Evolutionary conservation across 768 basidiomycete genomes (phyloP), one percentile per base, ranked within the genome.

Genomic region (Mycena leptocephala): DNA sequence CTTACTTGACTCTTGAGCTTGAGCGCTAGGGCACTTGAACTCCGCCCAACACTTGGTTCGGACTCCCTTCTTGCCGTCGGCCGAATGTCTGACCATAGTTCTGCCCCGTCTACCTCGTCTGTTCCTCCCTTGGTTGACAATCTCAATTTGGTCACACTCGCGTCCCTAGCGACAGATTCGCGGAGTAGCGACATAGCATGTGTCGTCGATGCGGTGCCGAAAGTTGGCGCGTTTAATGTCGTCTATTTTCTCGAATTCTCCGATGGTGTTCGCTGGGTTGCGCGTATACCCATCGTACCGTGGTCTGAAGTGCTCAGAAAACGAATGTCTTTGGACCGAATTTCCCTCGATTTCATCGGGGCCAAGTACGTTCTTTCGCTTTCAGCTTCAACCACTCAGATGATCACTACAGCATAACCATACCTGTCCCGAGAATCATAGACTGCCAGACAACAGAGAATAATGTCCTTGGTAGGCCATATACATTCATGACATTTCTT

Each of bases 221-320:
- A 30, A 33, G 14, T 66, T 6, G 64, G 64, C 30, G 43, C 22
- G 28, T 66, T 33, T 46, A 66, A 66, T 32, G 64, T 66, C 30
- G 64, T 66, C 28, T 66, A 66, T 30, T 66, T 66, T 66, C 48
- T 74, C 32, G 41, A 70, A 3, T 79, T 78, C 39, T 22, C 71
- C 35, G 77, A 80, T 55, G 77, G 79, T n/a, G 37, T 76, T 26
- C 63, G 76, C 67, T 80, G 79, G 79, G 72, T 74, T 26, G 67
- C 72, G 37, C 75, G 79, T 13, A 11, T 76, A 37, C 77, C 77
- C 18, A 74, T 73, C 61, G 24, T 55, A 32, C 59, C 48, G 9
- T 58, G 64, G 46, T 72, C 64, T 37, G 66, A 75, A 26, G 53
- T 73, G 22, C 51, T 79, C 37, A 61, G 56, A n/a, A 70, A 70